These are phyloP conservation scores for Cystobasidium slooffiae DNA, from an alignment of 1,284 basidiomycete species.

Conservation along the genomic window DNA sequence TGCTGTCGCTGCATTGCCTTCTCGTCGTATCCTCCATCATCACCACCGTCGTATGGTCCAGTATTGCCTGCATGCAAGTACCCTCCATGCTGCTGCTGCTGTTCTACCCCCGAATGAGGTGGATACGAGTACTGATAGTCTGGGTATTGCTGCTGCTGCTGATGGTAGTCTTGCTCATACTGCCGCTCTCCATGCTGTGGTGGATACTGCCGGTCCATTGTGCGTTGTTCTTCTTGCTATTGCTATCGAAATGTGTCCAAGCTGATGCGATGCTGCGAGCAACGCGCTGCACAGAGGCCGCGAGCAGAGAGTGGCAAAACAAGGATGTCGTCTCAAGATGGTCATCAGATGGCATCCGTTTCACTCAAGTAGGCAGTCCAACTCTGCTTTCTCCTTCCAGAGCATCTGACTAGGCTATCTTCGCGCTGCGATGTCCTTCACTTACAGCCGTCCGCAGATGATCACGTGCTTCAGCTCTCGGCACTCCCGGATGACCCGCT, in stretches of 20 bases:
- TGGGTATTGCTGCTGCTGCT: slow-evolving; percentile 20
- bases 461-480: no score
- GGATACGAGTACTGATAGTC: slow-evolving; percentile 25
- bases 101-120: background rate
- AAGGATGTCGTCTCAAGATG: no score
- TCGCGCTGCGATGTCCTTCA: no score
- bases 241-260: no score
- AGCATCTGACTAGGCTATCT: background rate
- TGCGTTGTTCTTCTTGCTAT: no score
- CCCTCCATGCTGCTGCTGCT: background rate
- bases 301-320: background rate
- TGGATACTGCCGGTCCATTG: slow-evolving; percentile 15
- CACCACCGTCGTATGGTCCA: slow-evolving; percentile 4
- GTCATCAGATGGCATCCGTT: no score
- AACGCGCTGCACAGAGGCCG: no score
- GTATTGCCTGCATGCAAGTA: background rate
- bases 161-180: slow-evolving; percentile 14
- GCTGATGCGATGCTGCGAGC: no score
- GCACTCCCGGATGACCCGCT: no score
- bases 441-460: no score
- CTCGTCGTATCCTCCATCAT: slow-evolving; percentile 13
- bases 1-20: slow-evolving; percentile 10
- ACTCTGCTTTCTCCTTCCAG: background rate
- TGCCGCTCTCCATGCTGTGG: no score
- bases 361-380: no score